These are phyloP conservation scores for Willaertia magna DNA, from an alignment of 208 protist species.

Conservation along the genomic window DNA sequence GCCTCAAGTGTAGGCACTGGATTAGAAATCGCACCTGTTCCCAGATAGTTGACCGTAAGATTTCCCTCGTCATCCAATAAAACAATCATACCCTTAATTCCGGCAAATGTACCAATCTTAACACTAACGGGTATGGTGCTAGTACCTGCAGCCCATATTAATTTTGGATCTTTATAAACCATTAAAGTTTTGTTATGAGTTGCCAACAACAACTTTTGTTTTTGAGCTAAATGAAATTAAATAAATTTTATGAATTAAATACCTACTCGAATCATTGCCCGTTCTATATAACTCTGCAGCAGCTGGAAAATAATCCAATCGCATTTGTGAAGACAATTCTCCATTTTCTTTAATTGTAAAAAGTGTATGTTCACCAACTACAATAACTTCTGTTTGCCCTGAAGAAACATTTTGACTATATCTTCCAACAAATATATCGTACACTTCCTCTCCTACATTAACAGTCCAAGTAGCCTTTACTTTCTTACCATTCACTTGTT, in stretches of 20 bases:
- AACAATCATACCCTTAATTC: constrained; percentile 57
- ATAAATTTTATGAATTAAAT: too few relatives aligned
- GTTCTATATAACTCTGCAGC: constrained; percentile 43
- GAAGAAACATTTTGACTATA: constrained; percentile 34
- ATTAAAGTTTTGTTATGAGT: constrained; percentile 47
- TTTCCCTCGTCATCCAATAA: constrained; percentile 45
- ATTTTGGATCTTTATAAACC: constrained; percentile 57
- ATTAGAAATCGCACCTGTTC: constrained; percentile 65
- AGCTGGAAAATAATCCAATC: constrained; percentile 54
- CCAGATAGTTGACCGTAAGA: constrained; percentile 68
- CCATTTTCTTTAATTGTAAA: constrained; percentile 43
- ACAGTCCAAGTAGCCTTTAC: constrained; percentile 47
- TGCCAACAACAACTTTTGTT: constrained; percentile 64
- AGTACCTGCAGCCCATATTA: constrained; percentile 59
- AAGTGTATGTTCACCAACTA: constrained; percentile 54
- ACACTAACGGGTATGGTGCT: constrained; percentile 42
- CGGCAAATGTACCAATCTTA: constrained; percentile 43
- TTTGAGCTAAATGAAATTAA: constrained; percentile 24
- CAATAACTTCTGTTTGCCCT: constrained; percentile 52
- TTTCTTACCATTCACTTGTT: constrained; percentile 1
- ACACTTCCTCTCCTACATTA: constrained; percentile 63
- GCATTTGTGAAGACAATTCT: constrained; percentile 23
- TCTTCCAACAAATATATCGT: constrained; percentile 50
- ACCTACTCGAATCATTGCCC: background rate
- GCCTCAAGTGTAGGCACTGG: constrained; percentile 52